Evolutionary conservation across 2,329 filamentous ascomycete species (phyloP).

Genomic region (Claviceps sp.): DNA sequence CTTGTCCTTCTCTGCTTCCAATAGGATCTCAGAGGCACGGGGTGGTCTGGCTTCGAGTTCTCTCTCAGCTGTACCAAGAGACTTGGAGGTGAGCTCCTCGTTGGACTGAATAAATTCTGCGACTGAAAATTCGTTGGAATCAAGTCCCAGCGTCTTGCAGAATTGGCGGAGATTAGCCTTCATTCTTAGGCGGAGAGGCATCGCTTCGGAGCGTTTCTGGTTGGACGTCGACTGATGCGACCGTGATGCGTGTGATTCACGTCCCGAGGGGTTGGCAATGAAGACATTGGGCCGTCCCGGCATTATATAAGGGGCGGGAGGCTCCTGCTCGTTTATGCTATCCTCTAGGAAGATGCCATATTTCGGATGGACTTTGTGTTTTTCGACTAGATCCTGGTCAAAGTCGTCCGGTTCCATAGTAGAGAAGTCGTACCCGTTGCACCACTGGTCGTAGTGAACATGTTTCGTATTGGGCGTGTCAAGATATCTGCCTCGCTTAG

Average conservation of each 20-base stretch:
- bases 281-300: slow-evolving; percentile 35
- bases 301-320: slow-evolving; percentile 26
- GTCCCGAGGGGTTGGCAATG: slow-evolving; percentile 31
- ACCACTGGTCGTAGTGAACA: slow-evolving; percentile 40
- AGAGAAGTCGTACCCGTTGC: slow-evolving; percentile 39
- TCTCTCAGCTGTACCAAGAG: slow-evolving; percentile 21
- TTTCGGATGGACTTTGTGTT: slow-evolving; percentile 36
- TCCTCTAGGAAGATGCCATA: slow-evolving; percentile 38
- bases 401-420: slow-evolving; percentile 34
- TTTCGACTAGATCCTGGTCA: slow-evolving; percentile 35
- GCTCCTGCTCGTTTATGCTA: slow-evolving; percentile 32
- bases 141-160: slow-evolving; percentile 22
- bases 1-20: slow-evolving; percentile 9
- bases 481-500: slow-evolving; percentile 39
- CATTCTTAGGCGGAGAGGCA: slow-evolving; percentile 22
- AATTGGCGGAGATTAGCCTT: slow-evolving; percentile 22
- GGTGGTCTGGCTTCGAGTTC: slow-evolving; percentile 19
- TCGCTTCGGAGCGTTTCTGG: slow-evolving; percentile 20
- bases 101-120: slow-evolving; percentile 20
- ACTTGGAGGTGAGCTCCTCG: slow-evolving; percentile 20
- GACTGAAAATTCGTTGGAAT: slow-evolving; percentile 19
- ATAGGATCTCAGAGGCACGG: slow-evolving; percentile 13
- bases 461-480: slow-evolving; percentile 39
- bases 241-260: slow-evolving; percentile 35
- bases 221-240: slow-evolving; percentile 24